A percentile compares a stretch with the other conserved stretches of the same genome.
Conservation (phyloP, 345 rosid genomes). For the Mangifera indica region DNA sequence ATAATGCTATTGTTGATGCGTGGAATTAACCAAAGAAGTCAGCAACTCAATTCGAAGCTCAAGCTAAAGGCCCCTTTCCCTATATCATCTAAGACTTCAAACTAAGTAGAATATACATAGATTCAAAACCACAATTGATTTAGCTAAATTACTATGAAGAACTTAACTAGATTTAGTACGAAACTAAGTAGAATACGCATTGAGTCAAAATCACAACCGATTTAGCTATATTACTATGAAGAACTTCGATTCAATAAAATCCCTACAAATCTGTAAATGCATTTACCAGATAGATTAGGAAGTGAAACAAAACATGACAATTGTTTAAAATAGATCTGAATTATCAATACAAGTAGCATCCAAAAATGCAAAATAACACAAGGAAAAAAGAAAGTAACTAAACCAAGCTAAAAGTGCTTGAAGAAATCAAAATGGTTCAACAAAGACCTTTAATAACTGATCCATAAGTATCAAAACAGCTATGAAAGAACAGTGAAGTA, state of each 20-base stretch:
- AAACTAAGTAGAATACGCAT: too few species aligned
- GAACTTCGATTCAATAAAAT: background rate
- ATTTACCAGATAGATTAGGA: background rate
- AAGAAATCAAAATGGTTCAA: background rate
- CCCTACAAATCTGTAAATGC: background rate
- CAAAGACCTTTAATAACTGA: background rate
- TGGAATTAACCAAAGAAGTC: too few species aligned
- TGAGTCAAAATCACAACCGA: too few species aligned
- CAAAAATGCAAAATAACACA: background rate
- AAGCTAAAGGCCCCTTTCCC: background rate
- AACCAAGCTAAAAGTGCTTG: background rate
- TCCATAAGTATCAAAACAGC: background rate
- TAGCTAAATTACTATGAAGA: too few species aligned
- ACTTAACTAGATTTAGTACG: too few species aligned
- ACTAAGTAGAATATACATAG: background rate
- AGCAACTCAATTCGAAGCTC: background rate
- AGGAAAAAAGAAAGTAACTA: background rate
- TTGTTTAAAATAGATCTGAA: constrained; percentile 17
- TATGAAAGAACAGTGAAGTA: background rate
- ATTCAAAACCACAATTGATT: background rate
- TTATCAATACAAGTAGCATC: background rate
- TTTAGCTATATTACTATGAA: background rate
- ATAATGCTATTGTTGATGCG: too few species aligned
- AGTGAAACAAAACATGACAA: background rate
- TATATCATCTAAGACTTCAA: background rate